Evolutionary conservation across 2,329 filamentous ascomycete genomes (phyloP), one percentile per base, ranked within the genome.

Genomic region (Knufia fluminis): DNA sequence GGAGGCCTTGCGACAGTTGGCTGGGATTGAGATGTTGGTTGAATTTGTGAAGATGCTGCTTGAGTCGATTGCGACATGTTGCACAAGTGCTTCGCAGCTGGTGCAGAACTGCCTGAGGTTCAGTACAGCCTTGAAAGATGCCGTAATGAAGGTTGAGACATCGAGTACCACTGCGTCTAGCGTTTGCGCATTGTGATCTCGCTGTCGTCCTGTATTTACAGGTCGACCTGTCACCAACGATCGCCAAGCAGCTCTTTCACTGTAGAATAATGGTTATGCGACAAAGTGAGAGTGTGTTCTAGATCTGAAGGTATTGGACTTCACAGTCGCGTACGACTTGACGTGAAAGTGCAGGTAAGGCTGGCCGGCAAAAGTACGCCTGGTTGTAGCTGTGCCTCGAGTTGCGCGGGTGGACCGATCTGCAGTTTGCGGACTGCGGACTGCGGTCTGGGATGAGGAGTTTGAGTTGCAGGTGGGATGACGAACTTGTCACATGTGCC

Each of bases 1-100:
- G 33, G 33, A 2, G 4, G 20, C 22, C 33, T 38, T 19, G 45
- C 14, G 22, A 28, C 20, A 14, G 35, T 17, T 4, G 45, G 33
- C 14, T 19, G 32, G 8, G 45, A 4, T 16, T 39, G 14, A 14
- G 33, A n/a, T 16, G 12, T 33, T 40, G 35, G n/a, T 31, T 39
- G 45, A 23, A 17, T 28, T 40, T 38, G 45, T 28, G 45, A 39
- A 28, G 45, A 33, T 24, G 33, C 35, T 23, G 45, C 16, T 6
- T 28, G 19, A 23, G 33, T 48, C 19, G 45, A 26, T 24, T 48
- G 45, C 45, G 45, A 48, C 45, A 48, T 48, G 45, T 33, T 40
- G 45, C 31, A 9, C 4, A 17, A 3, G 16, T 9, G 42, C 42
- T 16, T 31, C 23, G 12, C 31, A 31, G 22, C 38, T 17, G 28